phyloP scores from a whole-genome alignment of 78 protist species.

The Cavenderia fasciculata region DNA sequence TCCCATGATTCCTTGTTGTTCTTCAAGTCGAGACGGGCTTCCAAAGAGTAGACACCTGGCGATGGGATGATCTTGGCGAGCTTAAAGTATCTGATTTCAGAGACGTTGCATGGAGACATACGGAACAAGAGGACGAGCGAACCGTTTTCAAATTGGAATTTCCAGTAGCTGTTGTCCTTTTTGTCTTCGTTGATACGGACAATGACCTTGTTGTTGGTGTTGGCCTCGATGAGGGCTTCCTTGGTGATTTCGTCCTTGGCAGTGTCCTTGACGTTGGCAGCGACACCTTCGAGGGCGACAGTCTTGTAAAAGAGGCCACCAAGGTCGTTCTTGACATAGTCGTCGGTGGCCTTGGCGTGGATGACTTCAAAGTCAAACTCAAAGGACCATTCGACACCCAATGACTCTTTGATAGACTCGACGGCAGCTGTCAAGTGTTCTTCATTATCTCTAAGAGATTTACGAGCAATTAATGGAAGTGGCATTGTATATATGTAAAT shows the following conservation, averaged over 20 bases:
- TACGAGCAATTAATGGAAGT: conserved; percentile 43
- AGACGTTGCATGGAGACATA: background rate
- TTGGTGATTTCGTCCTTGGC: conserved; percentile 59
- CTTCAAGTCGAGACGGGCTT: conserved; percentile 18
- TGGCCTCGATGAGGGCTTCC: conserved; percentile 70
- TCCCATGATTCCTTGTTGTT: conserved; percentile 13
- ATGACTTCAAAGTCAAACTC: conserved; percentile 69
- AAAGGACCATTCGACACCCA: conserved; percentile 58
- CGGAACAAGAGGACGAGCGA: conserved; percentile 20
- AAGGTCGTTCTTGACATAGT: background rate
- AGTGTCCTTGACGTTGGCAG: background rate
- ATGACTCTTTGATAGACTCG: conserved; percentile 9
- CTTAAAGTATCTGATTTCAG: conserved; percentile 29
- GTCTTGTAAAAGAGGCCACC: conserved; percentile 65
- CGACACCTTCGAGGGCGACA: background rate
- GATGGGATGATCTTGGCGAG: conserved; percentile 36
- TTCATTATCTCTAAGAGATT: conserved; percentile 52
- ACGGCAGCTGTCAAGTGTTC: conserved; percentile 22
- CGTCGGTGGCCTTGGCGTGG: background rate
- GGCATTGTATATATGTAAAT: conserved; percentile 24
- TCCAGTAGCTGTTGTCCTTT: conserved; percentile 46
- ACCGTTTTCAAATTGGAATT: conserved; percentile 11
- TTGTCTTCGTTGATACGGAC: conserved; percentile 48
- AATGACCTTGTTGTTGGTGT: conserved; percentile 9
- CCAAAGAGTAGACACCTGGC: conserved; percentile 43